These are phyloP conservation scores for Periconia sp. DNA, from an alignment of 2,329 filamentous ascomycete genomes.

Conservation along the genomic window DNA sequence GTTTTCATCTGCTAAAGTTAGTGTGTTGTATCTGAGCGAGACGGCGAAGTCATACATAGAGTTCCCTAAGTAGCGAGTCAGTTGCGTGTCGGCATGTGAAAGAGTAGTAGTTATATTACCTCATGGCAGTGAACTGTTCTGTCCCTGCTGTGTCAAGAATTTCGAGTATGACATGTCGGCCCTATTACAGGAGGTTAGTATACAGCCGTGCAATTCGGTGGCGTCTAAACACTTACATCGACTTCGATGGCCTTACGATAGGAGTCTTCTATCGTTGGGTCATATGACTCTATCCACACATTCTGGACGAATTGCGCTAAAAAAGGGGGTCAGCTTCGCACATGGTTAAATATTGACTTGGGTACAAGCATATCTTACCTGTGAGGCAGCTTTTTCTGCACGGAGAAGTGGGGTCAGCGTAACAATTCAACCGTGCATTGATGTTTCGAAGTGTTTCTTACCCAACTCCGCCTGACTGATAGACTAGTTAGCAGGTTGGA, in stretches of 20 bases:
- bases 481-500: conserved; percentile 23
- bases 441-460: not conserved
- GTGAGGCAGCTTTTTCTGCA: conserved; percentile 91
- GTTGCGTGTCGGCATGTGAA: not conserved
- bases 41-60: conserved; percentile 11
- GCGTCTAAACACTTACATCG: conserved; percentile 67
- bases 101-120: conserved; percentile 19
- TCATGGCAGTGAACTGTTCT: conserved; percentile 72
- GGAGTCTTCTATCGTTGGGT: conserved; percentile 64
- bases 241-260: conserved; percentile 68
- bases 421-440: not conserved
- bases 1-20: conserved; percentile 75
- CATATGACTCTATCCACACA: conserved; percentile 69
- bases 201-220: not conserved
- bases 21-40: not conserved
- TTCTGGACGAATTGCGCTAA: conserved; percentile 73
- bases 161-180: conserved; percentile 84
- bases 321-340: conserved; percentile 16
- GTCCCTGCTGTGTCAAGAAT: conserved; percentile 91
- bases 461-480: conserved; percentile 73
- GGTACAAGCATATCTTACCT: conserved; percentile 55
- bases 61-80: conserved; percentile 20
- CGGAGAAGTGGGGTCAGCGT: conserved; percentile 37
- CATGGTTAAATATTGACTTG: not conserved
- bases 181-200: conserved; percentile 51